Evolutionary conservation across 2,329 filamentous ascomycete species (phyloP), one percentile per base, ranked within the genome.

Genomic region (Diaporthe velutina): DNA sequence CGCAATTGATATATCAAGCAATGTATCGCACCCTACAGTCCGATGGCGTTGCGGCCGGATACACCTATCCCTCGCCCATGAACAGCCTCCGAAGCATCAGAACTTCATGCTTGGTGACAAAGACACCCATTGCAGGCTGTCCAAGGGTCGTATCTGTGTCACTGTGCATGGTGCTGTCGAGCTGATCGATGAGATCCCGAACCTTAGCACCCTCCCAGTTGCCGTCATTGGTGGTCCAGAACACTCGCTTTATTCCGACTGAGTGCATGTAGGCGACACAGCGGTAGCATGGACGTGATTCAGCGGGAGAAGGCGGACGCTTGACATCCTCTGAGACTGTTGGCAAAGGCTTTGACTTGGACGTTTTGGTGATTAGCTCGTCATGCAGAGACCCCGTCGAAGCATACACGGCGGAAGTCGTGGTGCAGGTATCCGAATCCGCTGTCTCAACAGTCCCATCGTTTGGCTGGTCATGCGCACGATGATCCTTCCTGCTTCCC

Each of bases 31-130:
- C 35, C 13, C 10, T 57, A 40, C 57, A 25, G 22, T n/a, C 17
- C 10, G n/a, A 17, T 33, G 22, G 22, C 5, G 15, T 40, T 40
- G 45, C 50, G 35, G 48, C 28, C 48, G 8, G n/a, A 54, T 54
- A 22, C 25, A 13, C 25, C 57, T 40, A 73, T 15, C 61, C 38
- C n/a, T 66, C 38, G 17, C 68, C 55, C 73, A 76, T 74, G 40
- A 78, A 73, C 42, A 78, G 38, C 66, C 77, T 78, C 77, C 83
- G 83, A 77, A 89, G 77, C 83, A 86, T 85, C 70, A 88, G 77
- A 2, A 89, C 85, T 77, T 89, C 86, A 79, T 89, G 87, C 80
- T 89, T 90, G 10, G 86, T 89, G 22, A 89, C 85, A 78, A 89
- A 89, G 1, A 88, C 79, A 42, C 77, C 74, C 48, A 79, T 77